phyloP scores from a whole-genome alignment of 805 yeast genomes.

The Ogataea kodamae region DNA sequence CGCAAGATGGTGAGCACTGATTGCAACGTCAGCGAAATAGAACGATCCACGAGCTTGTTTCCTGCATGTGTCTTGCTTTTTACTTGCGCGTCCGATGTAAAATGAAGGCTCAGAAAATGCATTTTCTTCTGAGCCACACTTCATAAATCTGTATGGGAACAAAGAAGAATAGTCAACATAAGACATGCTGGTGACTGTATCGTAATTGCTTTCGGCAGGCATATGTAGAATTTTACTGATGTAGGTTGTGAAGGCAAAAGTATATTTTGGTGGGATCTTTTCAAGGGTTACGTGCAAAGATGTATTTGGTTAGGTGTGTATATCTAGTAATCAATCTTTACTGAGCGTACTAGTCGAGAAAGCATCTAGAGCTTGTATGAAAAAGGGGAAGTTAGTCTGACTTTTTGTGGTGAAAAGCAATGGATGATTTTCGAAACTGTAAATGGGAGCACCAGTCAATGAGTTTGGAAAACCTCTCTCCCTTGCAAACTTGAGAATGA shows the following conservation, averaged over 20 bases:
- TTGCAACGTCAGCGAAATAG: constrained; percentile 21
- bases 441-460: constrained; percentile 22
- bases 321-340: constrained; percentile 1
- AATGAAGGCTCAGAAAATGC: constrained; percentile 7
- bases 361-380: constrained; percentile 12
- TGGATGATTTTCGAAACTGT: constrained; percentile 14
- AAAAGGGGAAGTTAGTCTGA: constrained; percentile 16
- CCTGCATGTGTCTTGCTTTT: constrained; percentile 10
- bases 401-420: constrained; percentile 5
- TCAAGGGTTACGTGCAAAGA: constrained; percentile 5
- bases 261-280: constrained; percentile 6
- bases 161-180: not conserved
- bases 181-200: too few species aligned
- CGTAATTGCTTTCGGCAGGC: constrained; percentile 1
- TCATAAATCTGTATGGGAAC: constrained; percentile 12
- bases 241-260: constrained; percentile 10
- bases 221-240: constrained; percentile 1
- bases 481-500: constrained; percentile 20
- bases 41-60: constrained; percentile 11
- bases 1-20: constrained; percentile 26
- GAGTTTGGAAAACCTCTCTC: constrained; percentile 13
- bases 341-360: constrained; percentile 8
- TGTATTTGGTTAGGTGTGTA: not conserved
- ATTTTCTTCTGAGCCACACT: too few species aligned
- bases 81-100: constrained; percentile 27